phyloP scores from a whole-genome alignment of 2,329 filamentous ascomycete genomes.

The Biscogniauxia mediterranea region DNA sequence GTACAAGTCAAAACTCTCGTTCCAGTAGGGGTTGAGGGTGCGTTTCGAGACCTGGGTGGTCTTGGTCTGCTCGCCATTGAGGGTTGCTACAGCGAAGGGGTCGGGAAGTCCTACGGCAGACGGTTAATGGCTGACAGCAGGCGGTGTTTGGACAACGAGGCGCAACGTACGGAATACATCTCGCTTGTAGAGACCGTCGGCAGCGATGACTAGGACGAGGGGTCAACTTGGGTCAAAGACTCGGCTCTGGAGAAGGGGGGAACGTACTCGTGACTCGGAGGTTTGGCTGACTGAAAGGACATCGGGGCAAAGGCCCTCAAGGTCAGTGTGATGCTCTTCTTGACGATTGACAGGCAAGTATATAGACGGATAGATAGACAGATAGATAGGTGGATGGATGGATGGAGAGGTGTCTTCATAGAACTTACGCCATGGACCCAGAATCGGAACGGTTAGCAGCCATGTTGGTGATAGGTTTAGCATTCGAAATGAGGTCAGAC shows the following conservation, averaged over 20 bases:
- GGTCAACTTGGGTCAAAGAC: slow-evolving; percentile 8
- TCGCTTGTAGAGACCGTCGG: slow-evolving; percentile 96
- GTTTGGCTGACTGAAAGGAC: slow-evolving; percentile 67
- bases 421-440: slow-evolving; percentile 61
- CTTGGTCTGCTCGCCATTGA: slow-evolving; percentile 96
- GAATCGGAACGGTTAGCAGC: slow-evolving; percentile 53
- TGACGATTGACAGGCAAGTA: slow-evolving; percentile 14
- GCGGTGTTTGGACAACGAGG: not conserved
- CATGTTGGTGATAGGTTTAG: slow-evolving; percentile 35
- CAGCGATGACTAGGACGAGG: slow-evolving; percentile 77
- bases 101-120: slow-evolving; percentile 78
- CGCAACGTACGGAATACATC: slow-evolving; percentile 90
- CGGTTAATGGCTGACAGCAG: slow-evolving; percentile 3
- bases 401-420: not conserved
- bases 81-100: slow-evolving; percentile 94
- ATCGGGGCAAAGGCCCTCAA: not conserved
- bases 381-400: no score
- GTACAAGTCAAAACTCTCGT: slow-evolving; percentile 98
- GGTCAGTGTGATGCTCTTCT: slow-evolving; percentile 29
- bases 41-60: slow-evolving; percentile 98
- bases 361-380: slow-evolving; percentile 1
- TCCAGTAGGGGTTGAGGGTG: slow-evolving; percentile 99
- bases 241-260: slow-evolving; percentile 7
- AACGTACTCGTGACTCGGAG: slow-evolving; percentile 86
- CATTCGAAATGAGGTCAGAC: slow-evolving; percentile 22